Conservation (phyloP, 1,284 basidiomycete genomes). For the Fomes fomentarius region DNA sequence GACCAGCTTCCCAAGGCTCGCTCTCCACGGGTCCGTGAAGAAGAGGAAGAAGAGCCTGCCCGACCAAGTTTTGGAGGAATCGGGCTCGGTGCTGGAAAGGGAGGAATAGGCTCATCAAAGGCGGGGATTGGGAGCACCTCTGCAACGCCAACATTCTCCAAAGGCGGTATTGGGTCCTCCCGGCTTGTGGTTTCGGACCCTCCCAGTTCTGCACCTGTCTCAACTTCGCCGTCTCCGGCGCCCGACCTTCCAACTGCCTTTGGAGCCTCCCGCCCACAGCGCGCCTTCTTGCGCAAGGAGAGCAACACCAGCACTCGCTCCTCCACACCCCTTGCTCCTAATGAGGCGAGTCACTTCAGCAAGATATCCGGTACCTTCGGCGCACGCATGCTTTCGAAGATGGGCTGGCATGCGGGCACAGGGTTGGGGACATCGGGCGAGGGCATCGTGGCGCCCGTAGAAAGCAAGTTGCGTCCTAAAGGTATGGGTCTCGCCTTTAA, state of each 20-base stretch:
- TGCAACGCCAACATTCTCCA: constrained; percentile 32
- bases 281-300: constrained; percentile 59
- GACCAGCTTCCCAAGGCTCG: too few species aligned
- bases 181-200: constrained; percentile 34
- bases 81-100: constrained; percentile 17
- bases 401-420: constrained; percentile 89
- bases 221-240: constrained; percentile 33
- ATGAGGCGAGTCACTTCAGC: constrained; percentile 79
- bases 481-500: constrained; percentile 86
- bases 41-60: constrained; percentile 48
- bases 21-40: constrained; percentile 55
- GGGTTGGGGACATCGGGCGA: constrained; percentile 82
- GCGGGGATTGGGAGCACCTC: constrained; percentile 27
- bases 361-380: constrained; percentile 81
- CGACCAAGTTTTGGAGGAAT: constrained; percentile 53
- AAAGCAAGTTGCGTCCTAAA: constrained; percentile 82
- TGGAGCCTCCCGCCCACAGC: constrained; percentile 43
- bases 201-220: neutral
- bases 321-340: constrained; percentile 56
- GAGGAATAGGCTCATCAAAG: constrained; percentile 43
- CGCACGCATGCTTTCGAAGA: constrained; percentile 88
- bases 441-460: constrained; percentile 89
- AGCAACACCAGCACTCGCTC: constrained; percentile 45
- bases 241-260: constrained; percentile 48
- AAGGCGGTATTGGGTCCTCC: constrained; percentile 51